A percentile compares a stretch with the other conserved stretches of the same genome.
Conservation (phyloP, 306 rosid species). For the Prunus persica region Prunus_persica_NCBIv2 NC_034009.1:460501-461000, state of each 20-base stretch:
- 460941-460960: not conserved
- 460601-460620: not conserved
- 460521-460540: not conserved
- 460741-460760: not conserved
- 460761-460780: not conserved
- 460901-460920: not conserved
- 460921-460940: not conserved
- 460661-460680: not conserved
- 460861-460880: not conserved
- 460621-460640: not conserved
- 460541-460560: not conserved
- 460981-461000: slow-evolving; percentile 24
- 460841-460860: not conserved
- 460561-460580: not conserved
- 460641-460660: not conserved
- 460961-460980: slow-evolving; percentile 20
- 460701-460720: not conserved
- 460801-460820: not conserved
- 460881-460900: not conserved
- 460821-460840: not conserved
- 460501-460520: not conserved
- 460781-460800: not conserved
- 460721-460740: not conserved
- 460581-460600: not conserved
- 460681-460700: not conserved